A percentile compares a stretch with the other conserved stretches of the same genome.
Evolutionary conservation across 1,284 basidiomycete species (phyloP).

Genomic region (Sanghuangporus weigelae): DNA sequence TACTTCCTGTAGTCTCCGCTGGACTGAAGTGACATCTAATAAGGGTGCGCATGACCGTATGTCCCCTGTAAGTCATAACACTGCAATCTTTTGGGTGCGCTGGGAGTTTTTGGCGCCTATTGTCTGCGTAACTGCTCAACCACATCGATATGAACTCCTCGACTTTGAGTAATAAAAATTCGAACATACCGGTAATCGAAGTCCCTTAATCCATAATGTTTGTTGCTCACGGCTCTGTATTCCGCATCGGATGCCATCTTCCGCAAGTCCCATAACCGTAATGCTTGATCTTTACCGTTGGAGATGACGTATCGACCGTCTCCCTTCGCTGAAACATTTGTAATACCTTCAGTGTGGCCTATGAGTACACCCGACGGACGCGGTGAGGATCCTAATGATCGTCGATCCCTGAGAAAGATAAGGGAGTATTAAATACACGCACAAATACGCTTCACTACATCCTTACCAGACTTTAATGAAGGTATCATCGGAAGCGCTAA

Average conservation of each 20-base stretch:
- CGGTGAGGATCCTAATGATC: conserved; percentile 73
- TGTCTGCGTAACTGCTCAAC: conserved; percentile 51
- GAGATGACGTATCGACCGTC: conserved; percentile 95
- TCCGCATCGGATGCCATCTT: conserved; percentile 81
- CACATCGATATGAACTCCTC: not conserved
- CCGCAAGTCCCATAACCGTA: conserved; percentile 91
- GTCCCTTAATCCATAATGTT: conserved; percentile 53
- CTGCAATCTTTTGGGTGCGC: conserved; percentile 86
- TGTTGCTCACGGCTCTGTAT: conserved; percentile 50
- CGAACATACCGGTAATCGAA: conserved; percentile 77
- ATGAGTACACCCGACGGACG: conserved; percentile 90
- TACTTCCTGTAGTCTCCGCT: conserved; percentile 82
- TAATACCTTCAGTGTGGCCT: conserved; percentile 94
- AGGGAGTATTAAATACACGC: not conserved
- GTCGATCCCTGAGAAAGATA: conserved; percentile 67
- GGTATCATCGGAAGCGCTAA: conserved; percentile 91
- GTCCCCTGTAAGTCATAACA: conserved; percentile 94
- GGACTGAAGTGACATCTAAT: conserved; percentile 97
- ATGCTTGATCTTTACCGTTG: conserved; percentile 96
- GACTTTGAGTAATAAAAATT: conserved; percentile 13
- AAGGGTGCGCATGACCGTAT: conserved; percentile 87
- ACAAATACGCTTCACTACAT: not conserved
- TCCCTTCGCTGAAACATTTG: conserved; percentile 83
- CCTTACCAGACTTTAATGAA: conserved; percentile 92
- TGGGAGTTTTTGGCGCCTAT: conserved; percentile 55